Percentiles rank a stretch among this genome's conserved stretches.
phyloP scores from a whole-genome alignment of 805 yeast species.

The Candida takata region DNA sequence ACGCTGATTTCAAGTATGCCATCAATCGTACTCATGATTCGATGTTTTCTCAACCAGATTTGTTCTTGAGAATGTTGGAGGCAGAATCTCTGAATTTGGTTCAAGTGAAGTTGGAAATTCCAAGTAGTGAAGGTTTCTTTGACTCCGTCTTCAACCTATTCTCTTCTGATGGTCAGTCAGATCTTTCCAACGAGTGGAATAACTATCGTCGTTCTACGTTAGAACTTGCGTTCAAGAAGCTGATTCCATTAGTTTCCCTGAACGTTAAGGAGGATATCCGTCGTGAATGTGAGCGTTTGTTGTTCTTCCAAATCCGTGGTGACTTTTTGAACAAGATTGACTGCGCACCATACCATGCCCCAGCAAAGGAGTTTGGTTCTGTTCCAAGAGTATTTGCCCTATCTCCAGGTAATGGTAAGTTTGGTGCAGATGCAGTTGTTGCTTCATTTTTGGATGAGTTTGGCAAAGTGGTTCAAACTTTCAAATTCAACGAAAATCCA shows the following conservation, averaged over 20 bases:
- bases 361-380: constrained; percentile 70
- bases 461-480: constrained; percentile 69
- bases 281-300: constrained; percentile 62
- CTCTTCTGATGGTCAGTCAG: constrained; percentile 74
- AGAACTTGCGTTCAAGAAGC: constrained; percentile 56
- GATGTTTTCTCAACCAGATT: constrained; percentile 67
- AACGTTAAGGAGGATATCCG: constrained; percentile 80
- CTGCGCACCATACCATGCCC: constrained; percentile 89
- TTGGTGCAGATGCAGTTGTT: constrained; percentile 75
- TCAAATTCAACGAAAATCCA: constrained; percentile 73
- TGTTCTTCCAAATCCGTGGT: constrained; percentile 64
- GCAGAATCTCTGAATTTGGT: constrained; percentile 80
- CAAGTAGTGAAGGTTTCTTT: constrained; percentile 30
- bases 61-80: constrained; percentile 81
- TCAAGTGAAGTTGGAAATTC: constrained; percentile 49
- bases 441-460: constrained; percentile 73
- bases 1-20: constrained; percentile 88
- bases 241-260: constrained; percentile 59
- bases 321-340: constrained; percentile 66
- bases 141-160: constrained; percentile 47
- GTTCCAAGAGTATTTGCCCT: constrained; percentile 78
- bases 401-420: constrained; percentile 81
- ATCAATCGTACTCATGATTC: constrained; percentile 73
- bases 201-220: constrained; percentile 61
- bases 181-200: constrained; percentile 76